Percentiles rank a stretch among this genome's conserved stretches.
phyloP scores from a whole-genome alignment of 2,329 filamentous ascomycete species.

The Metarhizium robertsii region DNA sequence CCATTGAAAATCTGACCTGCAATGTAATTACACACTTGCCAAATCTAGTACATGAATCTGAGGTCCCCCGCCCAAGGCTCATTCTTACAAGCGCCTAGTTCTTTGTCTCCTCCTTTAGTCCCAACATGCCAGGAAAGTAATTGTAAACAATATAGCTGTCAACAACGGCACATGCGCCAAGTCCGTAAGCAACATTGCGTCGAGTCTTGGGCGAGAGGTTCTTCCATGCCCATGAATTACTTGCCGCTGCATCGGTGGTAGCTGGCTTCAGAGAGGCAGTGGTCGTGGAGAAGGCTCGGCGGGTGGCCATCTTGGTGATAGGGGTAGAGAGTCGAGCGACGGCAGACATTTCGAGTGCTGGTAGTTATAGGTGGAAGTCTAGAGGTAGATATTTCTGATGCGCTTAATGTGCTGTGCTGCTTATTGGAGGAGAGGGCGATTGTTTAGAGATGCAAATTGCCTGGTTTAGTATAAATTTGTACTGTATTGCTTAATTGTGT shows the following conservation, averaged over 20 bases:
- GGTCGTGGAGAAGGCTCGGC: slow-evolving; percentile 14
- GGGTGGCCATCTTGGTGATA: slow-evolving; percentile 5
- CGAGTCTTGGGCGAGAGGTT: slow-evolving; percentile 18
- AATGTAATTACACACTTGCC: background rate
- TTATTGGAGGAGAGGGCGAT: background rate
- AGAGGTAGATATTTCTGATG: background rate
- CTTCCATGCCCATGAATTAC: slow-evolving; percentile 15
- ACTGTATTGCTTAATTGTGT: background rate
- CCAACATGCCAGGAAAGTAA: slow-evolving; percentile 14
- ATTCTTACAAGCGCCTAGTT: background rate
- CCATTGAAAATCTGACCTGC: background rate
- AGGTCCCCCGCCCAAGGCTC: background rate
- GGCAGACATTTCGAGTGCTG: slow-evolving; percentile 12
- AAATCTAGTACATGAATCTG: background rate
- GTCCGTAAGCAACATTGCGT: slow-evolving; percentile 14
- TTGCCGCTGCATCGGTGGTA: background rate
- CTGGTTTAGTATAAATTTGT: background rate
- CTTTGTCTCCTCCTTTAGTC: slow-evolving; percentile 1
- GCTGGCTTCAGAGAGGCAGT: slow-evolving; percentile 7
- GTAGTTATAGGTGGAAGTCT: background rate
- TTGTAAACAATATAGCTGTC: slow-evolving; percentile 19
- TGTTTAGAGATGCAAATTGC: background rate
- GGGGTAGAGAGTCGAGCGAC: slow-evolving; percentile 11
- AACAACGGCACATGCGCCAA: slow-evolving; percentile 9
- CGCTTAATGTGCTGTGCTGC: background rate